Percentiles rank a stretch among this genome's conserved stretches.
These are phyloP conservation scores for Solanum etuberosum DNA, from an alignment of 257 asterid species.

Conservation along the genomic window DNA sequence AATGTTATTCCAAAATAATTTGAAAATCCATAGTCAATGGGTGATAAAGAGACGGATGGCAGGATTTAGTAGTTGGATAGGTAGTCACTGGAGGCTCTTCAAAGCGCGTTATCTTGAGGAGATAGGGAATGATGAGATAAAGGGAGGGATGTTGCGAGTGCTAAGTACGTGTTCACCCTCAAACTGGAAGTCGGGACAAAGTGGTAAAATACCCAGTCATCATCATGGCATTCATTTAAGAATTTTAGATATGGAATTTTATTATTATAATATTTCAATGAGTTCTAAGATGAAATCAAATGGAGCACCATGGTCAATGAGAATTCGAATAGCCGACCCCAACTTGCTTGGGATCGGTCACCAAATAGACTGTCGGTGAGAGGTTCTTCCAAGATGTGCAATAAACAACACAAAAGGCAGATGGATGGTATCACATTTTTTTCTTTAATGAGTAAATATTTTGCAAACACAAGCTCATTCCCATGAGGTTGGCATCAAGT, in stretches of 20 bases:
- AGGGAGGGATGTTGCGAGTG: not conserved
- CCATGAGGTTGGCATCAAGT: not conserved
- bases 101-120: not conserved
- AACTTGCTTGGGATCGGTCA: not conserved
- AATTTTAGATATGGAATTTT: not conserved
- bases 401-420: not conserved
- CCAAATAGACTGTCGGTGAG: not conserved
- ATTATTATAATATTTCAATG: not conserved
- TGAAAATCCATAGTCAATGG: not conserved
- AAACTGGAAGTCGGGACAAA: not conserved
- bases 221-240: not conserved
- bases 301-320: not conserved
- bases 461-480: not conserved
- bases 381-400: not conserved
- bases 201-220: not conserved
- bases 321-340: not conserved
- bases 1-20: not conserved
- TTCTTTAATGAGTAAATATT: not conserved
- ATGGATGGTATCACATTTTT: not conserved
- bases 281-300: not conserved
- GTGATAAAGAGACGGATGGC: not conserved
- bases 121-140: not conserved
- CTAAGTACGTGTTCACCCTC: not conserved
- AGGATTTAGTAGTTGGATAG: not conserved
- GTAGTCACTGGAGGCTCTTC: not conserved